Evolutionary conservation across 192 early-diverging fungal species (phyloP).

Genomic region (Powellomyces hirtus): DNA sequence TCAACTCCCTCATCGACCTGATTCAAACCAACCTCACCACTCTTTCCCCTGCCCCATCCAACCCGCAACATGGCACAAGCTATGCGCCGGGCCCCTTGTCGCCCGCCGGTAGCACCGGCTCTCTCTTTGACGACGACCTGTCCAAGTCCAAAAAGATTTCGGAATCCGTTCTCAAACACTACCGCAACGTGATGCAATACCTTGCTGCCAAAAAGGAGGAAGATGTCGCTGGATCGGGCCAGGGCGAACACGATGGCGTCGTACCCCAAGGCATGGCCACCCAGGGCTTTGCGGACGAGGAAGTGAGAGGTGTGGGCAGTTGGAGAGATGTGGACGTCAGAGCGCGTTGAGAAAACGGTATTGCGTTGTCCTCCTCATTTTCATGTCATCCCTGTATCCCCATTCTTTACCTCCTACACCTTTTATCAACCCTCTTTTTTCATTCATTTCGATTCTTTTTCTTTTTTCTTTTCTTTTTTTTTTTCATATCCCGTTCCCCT

Average conservation of each 20-base stretch:
- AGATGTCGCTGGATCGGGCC: conserved; percentile 14
- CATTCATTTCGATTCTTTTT: no score
- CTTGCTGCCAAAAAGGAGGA: conserved; percentile 31
- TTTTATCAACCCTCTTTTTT: no score
- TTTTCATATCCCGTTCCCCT: no score
- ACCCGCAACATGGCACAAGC: neutral
- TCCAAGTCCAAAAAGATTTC: conserved; percentile 12
- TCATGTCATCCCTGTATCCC: no score
- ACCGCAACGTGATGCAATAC: conserved; percentile 38
- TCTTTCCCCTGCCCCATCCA: neutral
- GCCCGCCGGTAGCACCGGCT: conserved; percentile 20
- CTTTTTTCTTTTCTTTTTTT: no score
- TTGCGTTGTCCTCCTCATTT: no score
- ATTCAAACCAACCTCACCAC: conserved; percentile 74
- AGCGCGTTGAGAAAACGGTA: neutral
- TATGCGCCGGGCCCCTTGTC: conserved; percentile 6
- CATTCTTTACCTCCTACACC: no score
- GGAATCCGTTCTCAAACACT: conserved; percentile 30
- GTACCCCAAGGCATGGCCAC: neutral
- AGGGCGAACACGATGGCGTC: neutral
- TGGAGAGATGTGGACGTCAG: conserved; percentile 3
- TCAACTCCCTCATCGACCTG: conserved; percentile 92
- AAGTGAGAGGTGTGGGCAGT: conserved; percentile 1
- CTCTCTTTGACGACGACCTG: conserved; percentile 27
- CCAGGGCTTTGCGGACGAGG: neutral